Conservation (phyloP, 1,139 yeast species). For the Lodderomyces margitis region DNA sequence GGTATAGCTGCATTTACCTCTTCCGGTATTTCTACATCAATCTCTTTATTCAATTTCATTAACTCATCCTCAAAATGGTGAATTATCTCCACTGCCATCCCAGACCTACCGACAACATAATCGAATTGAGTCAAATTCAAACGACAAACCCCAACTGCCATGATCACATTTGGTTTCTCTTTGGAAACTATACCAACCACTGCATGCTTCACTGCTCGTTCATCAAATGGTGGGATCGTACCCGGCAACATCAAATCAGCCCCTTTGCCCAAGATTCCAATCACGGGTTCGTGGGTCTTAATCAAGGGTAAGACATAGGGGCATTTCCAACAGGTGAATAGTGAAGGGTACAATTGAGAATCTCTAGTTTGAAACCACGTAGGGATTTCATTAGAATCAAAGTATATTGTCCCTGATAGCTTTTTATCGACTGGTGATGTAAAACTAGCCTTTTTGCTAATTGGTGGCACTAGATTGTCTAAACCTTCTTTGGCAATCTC, state of each 20-base stretch:
- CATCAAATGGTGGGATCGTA: slow-evolving; percentile 73
- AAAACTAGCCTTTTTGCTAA: slow-evolving; percentile 65
- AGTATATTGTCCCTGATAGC: slow-evolving; percentile 60
- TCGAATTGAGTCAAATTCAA: slow-evolving; percentile 47
- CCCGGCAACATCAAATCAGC: slow-evolving; percentile 95
- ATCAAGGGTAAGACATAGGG: slow-evolving; percentile 67
- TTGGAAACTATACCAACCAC: slow-evolving; percentile 73
- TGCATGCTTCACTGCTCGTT: slow-evolving; percentile 41
- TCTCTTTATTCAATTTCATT: slow-evolving; percentile 42
- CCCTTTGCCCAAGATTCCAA: slow-evolving; percentile 63
- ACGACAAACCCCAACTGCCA: slow-evolving; percentile 73
- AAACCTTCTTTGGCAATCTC: slow-evolving; percentile 47
- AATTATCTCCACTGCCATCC: slow-evolving; percentile 63
- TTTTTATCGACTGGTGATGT: slow-evolving; percentile 46
- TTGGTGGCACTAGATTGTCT: slow-evolving; percentile 53
- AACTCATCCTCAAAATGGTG: slow-evolving; percentile 59
- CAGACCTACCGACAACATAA: slow-evolving; percentile 53
- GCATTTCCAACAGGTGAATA: slow-evolving; percentile 69
- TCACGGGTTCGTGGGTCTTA: slow-evolving; percentile 70
- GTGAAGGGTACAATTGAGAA: slow-evolving; percentile 60
- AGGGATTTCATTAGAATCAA: slow-evolving; percentile 64
- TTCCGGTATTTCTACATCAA: slow-evolving; percentile 43
- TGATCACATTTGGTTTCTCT: slow-evolving; percentile 58
- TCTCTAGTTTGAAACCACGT: slow-evolving; percentile 68
- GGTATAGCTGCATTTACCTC: slow-evolving; percentile 26